Evolutionary conservation across 768 basidiomycete species (phyloP), one percentile per base, ranked within the genome.

Genomic region (Kwoniella sp.): DNA sequence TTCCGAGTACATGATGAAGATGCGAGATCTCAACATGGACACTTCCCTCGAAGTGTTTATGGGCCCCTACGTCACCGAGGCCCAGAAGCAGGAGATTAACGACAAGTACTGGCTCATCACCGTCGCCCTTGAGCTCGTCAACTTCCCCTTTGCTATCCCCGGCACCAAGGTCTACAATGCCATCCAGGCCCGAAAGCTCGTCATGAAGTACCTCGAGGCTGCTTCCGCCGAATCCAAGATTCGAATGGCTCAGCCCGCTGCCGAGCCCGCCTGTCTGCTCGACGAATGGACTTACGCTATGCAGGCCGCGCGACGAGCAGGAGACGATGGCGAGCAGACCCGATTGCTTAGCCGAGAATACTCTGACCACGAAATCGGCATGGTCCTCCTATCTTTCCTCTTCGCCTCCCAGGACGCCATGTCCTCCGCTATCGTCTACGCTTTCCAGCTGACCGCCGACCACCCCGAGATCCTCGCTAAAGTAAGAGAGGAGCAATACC

Each of bases 371-470:
- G 95, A 99, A 82, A 98, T 98, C 87, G 93, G 91, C 29, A 91
- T 96, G 89, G 94, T 96, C 75, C 82, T 99, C 45, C 89, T 99
- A 77, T 93, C 91, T 12, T 98, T 98, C 88, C 83, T 99, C 59
- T 97, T 97, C 75, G 96, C 92, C 1, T 90, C 88, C 26, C 92
- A 96, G 83, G 96, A 99, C 79, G 96, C 96, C 54, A 98, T 99
- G 96, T 92, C 91, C 79, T 93, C 91, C 66, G 94, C 93, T 55
- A 83, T 97, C 73, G 93, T 96, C 75, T 97, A 92, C 81, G 90
- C 88, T 41, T 96, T 98, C 87, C 96, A 99, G 82, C 92, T 94
- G 81, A 85, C 96, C 38, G 91, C 91, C 50, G 96, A 98, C 81
- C 85, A 91, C 78, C 95, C 95, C 0, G 90, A 93, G 26, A 83